Evolutionary conservation across 2,329 filamentous ascomycete genomes (phyloP).

Genomic region (Monilinia laxa): DNA sequence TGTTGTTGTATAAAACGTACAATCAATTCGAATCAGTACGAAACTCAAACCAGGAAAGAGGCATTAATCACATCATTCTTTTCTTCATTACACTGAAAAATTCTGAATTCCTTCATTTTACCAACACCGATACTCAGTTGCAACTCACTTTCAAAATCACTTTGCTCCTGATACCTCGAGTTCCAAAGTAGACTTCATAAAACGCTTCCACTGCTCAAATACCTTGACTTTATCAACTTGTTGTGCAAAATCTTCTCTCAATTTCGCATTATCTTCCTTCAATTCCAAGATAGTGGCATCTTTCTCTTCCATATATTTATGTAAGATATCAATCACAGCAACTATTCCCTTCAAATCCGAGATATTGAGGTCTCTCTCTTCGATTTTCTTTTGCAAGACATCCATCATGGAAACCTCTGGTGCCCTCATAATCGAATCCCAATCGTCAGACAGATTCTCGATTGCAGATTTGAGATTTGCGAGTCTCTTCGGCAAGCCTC

Average conservation of each 20-base stretch:
- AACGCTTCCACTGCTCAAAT: background rate
- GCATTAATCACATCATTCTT: background rate
- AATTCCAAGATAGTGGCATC: background rate
- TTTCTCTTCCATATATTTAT: background rate
- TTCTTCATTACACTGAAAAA: background rate
- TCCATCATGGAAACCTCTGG: background rate
- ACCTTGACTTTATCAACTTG: background rate
- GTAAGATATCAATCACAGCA: no score
- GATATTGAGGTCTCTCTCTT: background rate
- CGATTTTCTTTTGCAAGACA: background rate
- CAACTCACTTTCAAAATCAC: background rate
- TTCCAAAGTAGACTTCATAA: background rate
- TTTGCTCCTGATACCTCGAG: background rate
- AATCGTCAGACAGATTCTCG: background rate
- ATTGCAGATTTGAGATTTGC: background rate
- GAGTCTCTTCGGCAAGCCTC: background rate
- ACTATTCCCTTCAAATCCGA: background rate
- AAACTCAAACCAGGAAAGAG: background rate
- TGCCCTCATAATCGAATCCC: background rate
- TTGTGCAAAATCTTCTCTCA: background rate
- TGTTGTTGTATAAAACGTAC: background rate
- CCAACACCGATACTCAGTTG: no score
- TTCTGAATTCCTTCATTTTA: background rate
- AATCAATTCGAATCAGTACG: background rate
- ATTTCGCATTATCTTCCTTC: background rate